Evolutionary conservation across 176 grass and related monocot species (phyloP).

Genomic region (Juncus inflexus): DNA sequence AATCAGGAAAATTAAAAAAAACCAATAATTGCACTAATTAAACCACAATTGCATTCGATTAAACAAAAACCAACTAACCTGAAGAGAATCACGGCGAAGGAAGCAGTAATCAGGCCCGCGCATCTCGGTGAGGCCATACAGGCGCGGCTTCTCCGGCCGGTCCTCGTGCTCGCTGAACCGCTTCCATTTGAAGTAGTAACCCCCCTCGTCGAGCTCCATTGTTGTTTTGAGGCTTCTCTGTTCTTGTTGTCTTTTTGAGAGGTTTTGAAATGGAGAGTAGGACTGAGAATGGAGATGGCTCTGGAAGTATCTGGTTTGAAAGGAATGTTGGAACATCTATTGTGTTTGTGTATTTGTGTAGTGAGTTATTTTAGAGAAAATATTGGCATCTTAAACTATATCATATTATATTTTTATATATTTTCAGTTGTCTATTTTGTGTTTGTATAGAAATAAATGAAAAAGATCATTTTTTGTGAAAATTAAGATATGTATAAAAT

Average conservation of each 20-base stretch:
- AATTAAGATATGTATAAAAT: no score
- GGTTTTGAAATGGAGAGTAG: no score
- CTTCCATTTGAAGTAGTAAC: constrained; percentile 37
- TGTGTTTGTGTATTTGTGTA: no score
- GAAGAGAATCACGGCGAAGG: constrained; percentile 42
- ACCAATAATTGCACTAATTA: not conserved
- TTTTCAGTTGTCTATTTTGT: no score
- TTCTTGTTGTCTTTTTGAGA: not conserved
- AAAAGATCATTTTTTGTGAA: no score
- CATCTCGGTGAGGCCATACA: constrained; percentile 92
- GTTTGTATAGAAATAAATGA: no score
- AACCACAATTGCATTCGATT: not conserved
- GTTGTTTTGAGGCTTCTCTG: not conserved
- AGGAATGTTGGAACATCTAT: no score
- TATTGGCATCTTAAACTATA: no score
- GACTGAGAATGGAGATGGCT: no score
- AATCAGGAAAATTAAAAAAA: not conserved
- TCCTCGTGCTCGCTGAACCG: constrained; percentile 60
- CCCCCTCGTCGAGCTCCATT: constrained; percentile 36
- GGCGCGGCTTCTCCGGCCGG: constrained; percentile 84
- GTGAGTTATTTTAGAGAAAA: no score
- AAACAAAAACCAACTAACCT: constrained; percentile 28
- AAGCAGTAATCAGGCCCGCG: constrained; percentile 68
- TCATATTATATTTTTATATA: no score
- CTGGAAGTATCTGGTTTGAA: no score